Percentiles rank a stretch among this genome's conserved stretches.
Conservation (phyloP, 345 rosid species). For the Populus nigra region DNA sequence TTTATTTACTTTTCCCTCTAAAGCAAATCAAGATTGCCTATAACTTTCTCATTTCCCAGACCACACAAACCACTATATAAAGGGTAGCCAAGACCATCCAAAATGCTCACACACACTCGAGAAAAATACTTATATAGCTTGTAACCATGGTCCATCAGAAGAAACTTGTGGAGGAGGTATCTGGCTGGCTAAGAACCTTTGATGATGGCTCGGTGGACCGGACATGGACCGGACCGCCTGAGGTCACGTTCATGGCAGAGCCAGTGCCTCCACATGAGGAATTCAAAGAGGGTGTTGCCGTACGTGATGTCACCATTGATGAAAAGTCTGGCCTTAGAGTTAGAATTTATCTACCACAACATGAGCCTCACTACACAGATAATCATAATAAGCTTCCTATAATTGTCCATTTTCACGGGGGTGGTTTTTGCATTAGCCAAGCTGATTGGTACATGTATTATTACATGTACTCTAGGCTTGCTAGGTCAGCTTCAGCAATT, state of each 20-base stretch:
- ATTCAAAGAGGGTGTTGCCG: constrained; percentile 49
- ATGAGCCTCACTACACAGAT: too few relatives aligned
- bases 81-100: too few relatives aligned
- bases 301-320: constrained; percentile 41
- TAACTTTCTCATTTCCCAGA: not conserved
- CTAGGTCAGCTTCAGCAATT: constrained; percentile 1
- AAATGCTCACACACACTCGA: not conserved
- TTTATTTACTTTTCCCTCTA: not conserved
- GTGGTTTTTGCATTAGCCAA: constrained; percentile 36
- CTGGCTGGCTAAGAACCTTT: constrained; percentile 61
- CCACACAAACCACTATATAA: not conserved
- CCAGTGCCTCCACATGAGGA: constrained; percentile 47
- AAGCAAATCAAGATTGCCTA: not conserved
- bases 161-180: constrained; percentile 47
- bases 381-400: constrained; percentile 12
- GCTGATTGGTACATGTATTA: constrained; percentile 41
- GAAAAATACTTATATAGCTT: not conserved
- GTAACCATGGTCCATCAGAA: constrained; percentile 31
- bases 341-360: constrained; percentile 51
- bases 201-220: constrained; percentile 62
- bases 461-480: constrained; percentile 21
- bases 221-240: constrained; percentile 62
- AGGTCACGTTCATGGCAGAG: constrained; percentile 56
- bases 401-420: constrained; percentile 36
- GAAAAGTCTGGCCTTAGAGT: constrained; percentile 29